Evolutionary conservation across 208 protist species (phyloP), one percentile per base, ranked within the genome.

Genomic region (Leishmania braziliensis): DNA sequence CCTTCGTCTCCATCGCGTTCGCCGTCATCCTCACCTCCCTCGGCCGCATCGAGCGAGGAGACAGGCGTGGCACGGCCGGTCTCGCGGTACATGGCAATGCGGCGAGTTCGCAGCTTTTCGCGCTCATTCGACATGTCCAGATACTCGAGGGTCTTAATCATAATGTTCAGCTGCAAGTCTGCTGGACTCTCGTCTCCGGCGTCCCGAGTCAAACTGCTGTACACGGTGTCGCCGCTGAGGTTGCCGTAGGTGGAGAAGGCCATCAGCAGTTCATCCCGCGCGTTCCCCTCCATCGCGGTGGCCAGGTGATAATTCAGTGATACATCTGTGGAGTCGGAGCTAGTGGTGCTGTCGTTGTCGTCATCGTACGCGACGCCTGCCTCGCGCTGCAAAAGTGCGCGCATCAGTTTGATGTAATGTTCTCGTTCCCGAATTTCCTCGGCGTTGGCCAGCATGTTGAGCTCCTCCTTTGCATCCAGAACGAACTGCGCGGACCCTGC

Each of bases 81-180:
- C 46, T 84, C 83, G 43, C 60, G 39, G 79, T 85, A 78, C 76
- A 89, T 26, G 16, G 71, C 83, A 16, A 82, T 83, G 26, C 90
- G 90, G 75, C 91, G 91, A 58, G 76, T 46, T n/a, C 87, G 84
- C 51, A 96, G 75, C 79, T 93, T 91, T 71, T 96, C 93, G 9
- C 91, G 91, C 43, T 94, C 91, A 69, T 94, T 95, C 16, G 93
- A 95, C 48, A 95, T 93, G 77, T 95, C 93, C 74, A 96, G 66
- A 60, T 95, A 96, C 76, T 95, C 91, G 20, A 90, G 80, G 50
- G 81, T 88, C 23, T 79, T 80, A 26, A 79, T 63, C 29, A 96
- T 78, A 23, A 94, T 76, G n/a, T 80, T 43, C 12, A 65, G 63
- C 58, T 85, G 85, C 70, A 92, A 70, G 39, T 80, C 65, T 16